phyloP scores from a whole-genome alignment of 768 basidiomycete genomes.

The Suillus tomentosus region DNA sequence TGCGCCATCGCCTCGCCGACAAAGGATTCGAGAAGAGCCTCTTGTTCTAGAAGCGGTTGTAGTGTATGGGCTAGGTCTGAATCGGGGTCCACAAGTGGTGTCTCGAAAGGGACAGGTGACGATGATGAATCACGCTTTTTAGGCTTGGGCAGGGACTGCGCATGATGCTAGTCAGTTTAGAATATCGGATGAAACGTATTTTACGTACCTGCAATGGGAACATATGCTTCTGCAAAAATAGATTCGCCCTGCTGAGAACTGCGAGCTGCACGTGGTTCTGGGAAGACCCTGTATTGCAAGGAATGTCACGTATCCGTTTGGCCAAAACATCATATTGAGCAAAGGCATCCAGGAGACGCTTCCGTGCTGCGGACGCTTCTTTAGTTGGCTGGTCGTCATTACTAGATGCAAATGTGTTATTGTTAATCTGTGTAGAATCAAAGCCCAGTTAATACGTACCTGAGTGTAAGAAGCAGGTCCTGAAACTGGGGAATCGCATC shows the following conservation, averaged over 20 bases:
- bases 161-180: neutral
- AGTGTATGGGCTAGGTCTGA: slow-evolving; percentile 70
- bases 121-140: slow-evolving; percentile 32
- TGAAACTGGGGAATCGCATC: slow-evolving; percentile 86
- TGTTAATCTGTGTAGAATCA: slow-evolving; percentile 26
- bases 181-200: neutral
- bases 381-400: slow-evolving; percentile 57
- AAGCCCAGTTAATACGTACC: slow-evolving; percentile 37
- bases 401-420: slow-evolving; percentile 17
- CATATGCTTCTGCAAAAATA: slow-evolving; percentile 91
- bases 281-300: slow-evolving; percentile 65
- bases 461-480: slow-evolving; percentile 74
- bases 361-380: slow-evolving; percentile 71
- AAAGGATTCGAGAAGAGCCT: slow-evolving; percentile 86
- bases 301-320: slow-evolving; percentile 79
- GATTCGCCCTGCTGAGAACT: slow-evolving; percentile 70
- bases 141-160: slow-evolving; percentile 51
- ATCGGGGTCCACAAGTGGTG: slow-evolving; percentile 56
- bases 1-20: slow-evolving; percentile 88
- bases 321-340: slow-evolving; percentile 87
- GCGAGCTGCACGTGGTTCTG: slow-evolving; percentile 86
- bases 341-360: slow-evolving; percentile 82
- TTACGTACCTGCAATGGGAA: slow-evolving; percentile 45
- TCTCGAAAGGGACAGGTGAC: slow-evolving; percentile 19
- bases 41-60: slow-evolving; percentile 93